These are phyloP conservation scores for Limnanthes douglasii DNA, from an alignment of 345 rosid species.

Conservation along the genomic window DNA sequence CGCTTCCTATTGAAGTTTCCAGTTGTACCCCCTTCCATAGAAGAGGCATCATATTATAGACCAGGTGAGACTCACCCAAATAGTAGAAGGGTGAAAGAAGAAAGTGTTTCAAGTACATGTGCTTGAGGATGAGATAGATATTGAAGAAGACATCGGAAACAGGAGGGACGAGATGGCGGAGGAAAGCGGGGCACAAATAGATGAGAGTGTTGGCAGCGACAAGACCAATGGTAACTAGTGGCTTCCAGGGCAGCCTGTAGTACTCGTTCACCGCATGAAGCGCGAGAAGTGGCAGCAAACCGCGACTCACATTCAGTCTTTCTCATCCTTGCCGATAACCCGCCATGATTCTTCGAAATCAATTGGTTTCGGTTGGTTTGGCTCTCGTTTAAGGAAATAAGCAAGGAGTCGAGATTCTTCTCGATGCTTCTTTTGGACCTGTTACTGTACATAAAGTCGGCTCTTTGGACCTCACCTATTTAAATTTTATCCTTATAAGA, in stretches of 20 bases:
- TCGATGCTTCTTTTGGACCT: no score
- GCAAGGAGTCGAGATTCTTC: no score
- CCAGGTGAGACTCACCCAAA: slow-evolving; percentile 62
- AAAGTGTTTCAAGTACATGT: slow-evolving; percentile 62
- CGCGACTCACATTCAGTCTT: no score
- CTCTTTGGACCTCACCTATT: no score
- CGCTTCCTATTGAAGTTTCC: slow-evolving; percentile 83
- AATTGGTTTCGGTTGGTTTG: no score
- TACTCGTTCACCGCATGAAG: slow-evolving; percentile 60
- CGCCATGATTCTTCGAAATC: no score
- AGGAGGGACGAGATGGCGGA: slow-evolving; percentile 43
- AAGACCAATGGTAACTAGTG: slow-evolving; percentile 80
- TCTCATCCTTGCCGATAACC: no score
- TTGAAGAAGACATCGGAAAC: slow-evolving; percentile 72
- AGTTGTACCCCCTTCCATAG: slow-evolving; percentile 88
- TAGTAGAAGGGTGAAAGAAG: slow-evolving; percentile 83
- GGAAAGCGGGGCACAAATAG: slow-evolving; percentile 56
- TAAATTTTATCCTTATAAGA: no score
- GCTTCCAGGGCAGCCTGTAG: slow-evolving; percentile 71
- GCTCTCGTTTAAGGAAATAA: no score
- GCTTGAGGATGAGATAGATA: slow-evolving; percentile 72
- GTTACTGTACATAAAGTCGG: no score
- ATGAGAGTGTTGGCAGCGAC: slow-evolving; percentile 61
- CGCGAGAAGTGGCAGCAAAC: slow-evolving; percentile 70
- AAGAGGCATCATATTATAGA: slow-evolving; percentile 84